A percentile compares a stretch with the other conserved stretches of the same genome.
Evolutionary conservation across 305 asterid genomes (phyloP).

Genomic region (Fraxinus sp.): DNA sequence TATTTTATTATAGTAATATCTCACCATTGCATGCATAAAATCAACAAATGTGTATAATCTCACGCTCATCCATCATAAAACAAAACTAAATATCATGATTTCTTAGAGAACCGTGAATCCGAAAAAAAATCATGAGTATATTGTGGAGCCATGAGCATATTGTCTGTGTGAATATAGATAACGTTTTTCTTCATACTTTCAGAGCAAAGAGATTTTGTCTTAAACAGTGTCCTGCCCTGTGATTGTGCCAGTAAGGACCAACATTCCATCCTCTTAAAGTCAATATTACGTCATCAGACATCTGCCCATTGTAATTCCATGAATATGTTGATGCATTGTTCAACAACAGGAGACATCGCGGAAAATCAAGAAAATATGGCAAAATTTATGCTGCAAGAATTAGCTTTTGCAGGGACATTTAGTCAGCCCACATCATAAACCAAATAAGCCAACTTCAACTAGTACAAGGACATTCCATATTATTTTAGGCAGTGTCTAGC

Average conservation of each 20-base stretch:
- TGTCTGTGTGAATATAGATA: not conserved
- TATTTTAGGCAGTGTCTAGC: not conserved
- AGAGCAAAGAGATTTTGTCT: not conserved
- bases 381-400: not conserved
- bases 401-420: not conserved
- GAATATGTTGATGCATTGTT: not conserved
- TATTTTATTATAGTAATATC: not conserved
- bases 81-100: not conserved
- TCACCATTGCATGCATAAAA: not conserved
- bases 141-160: not conserved
- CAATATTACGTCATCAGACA: not conserved
- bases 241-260: not conserved
- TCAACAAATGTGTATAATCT: not conserved
- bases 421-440: not conserved
- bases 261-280: not conserved
- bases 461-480: not conserved
- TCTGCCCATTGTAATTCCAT: not conserved
- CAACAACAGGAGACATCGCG: not conserved
- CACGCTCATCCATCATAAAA: not conserved
- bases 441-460: not conserved
- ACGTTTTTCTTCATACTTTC: not conserved
- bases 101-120: not conserved
- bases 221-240: not conserved
- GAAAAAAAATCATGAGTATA: not conserved
- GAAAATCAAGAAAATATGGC: not conserved